Conservation (phyloP, 768 basidiomycete genomes). For the Mycena leptocephala region DNA sequence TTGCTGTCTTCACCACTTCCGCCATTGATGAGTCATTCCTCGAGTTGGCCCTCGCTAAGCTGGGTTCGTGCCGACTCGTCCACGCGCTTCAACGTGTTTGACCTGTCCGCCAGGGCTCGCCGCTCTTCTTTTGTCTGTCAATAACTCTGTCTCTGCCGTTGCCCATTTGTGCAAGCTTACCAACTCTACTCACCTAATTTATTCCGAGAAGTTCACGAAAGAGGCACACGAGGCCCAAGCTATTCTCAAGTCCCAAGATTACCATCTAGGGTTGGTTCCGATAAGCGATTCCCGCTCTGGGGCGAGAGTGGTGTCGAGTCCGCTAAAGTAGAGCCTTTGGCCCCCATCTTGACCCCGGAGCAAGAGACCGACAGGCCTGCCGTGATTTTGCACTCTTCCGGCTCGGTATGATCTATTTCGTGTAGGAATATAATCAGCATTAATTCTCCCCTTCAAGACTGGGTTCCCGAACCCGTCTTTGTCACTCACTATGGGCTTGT, state of each 20-base stretch:
- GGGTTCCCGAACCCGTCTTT: constrained; percentile 65
- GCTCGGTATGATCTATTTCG: constrained; percentile 45
- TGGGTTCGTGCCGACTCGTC: constrained; percentile 29
- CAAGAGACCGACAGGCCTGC: constrained; percentile 50
- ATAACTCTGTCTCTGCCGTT: constrained; percentile 63
- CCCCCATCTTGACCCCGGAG: constrained; percentile 46
- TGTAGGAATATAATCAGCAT: too few species aligned
- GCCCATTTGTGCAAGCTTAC: constrained; percentile 59
- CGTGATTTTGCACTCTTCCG: constrained; percentile 63
- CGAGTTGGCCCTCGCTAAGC: constrained; percentile 58
- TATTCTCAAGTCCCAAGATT: constrained; percentile 40
- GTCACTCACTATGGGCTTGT: constrained; percentile 54
- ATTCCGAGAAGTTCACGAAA: constrained; percentile 52
- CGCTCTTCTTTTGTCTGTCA: constrained; percentile 58
- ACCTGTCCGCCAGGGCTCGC: constrained; percentile 44
- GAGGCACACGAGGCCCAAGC: constrained; percentile 52
- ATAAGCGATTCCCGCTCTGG: constrained; percentile 59
- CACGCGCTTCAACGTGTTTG: background rate
- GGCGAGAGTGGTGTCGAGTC: constrained; percentile 52
- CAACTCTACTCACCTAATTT: constrained; percentile 56
- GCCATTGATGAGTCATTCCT: constrained; percentile 59
- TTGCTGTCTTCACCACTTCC: constrained; percentile 57
- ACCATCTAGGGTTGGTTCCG: constrained; percentile 44
- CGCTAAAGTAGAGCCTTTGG: constrained; percentile 43
- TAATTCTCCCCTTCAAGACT: constrained; percentile 44